Base-by-base conservation (phyloP, 2,329 filamentous ascomycete species). In the Colletotrichum gloeosporioides region DNA sequence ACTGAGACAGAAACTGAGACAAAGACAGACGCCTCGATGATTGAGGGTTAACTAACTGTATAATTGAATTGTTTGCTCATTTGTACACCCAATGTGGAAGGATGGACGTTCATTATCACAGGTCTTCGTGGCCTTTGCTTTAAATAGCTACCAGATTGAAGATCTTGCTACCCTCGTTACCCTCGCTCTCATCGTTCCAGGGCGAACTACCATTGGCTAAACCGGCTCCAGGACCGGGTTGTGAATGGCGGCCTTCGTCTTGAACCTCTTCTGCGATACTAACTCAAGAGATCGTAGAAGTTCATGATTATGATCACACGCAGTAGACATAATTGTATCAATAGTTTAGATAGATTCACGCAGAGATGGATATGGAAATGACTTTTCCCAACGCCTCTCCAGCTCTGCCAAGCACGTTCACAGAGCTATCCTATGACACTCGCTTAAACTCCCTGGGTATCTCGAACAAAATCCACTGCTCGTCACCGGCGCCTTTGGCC, bases 391-490 rank as follows among this genome's bases (percentile, higher is more conserved):
- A 53, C 44, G 44, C 44, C 44, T 22, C 44, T 53, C 44, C 44
- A 25, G 44, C 44, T 53, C 44, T 53, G 44, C 44, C 44, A 53
- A 53, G n/a, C 44, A 53, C n/a, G 44, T 53, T n/a, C 44, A 53
- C 10, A 53, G 44, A 53, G 44, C 44, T 22, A 18, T 59, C 13
- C 25, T 59, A 18, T 27, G 55, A 59, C 8, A 53, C 44, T 53
- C 55, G 39, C 69, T 75, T n/a, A 25, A 73, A 75, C 62, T 75
- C 73, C 69, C 44, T 12, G 73, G 73, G 73, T 76, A 76, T 76
- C 73, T 76, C 59, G 34, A 73, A 73, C 53, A 39, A 75, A 67
- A 67, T 55, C 73, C 15, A 63, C 18, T 32, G 49, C 59, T 62
- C 10, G 18, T 22, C 32, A 32, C 31, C 59, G 12, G 16, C 29